Evolutionary conservation across 2,329 filamentous ascomycete genomes (phyloP).

Genomic region (Xylaria sp.): DNA sequence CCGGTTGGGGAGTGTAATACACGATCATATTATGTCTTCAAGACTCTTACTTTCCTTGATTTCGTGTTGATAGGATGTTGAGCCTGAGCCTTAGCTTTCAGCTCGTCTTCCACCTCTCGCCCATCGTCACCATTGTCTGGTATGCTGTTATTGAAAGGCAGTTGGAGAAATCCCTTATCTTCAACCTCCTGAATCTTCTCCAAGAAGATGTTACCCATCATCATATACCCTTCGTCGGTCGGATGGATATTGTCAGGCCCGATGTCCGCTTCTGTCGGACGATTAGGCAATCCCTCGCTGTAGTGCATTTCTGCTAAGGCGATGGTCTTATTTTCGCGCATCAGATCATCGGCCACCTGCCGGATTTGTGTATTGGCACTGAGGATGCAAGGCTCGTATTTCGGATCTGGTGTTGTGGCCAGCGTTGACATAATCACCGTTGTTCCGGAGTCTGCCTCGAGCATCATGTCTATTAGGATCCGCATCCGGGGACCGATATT

Average conservation of each 20-base stretch:
- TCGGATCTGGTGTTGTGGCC: slow-evolving; percentile 40
- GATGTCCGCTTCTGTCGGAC: slow-evolving; percentile 43
- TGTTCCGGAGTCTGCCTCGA: slow-evolving; percentile 40
- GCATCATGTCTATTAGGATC: slow-evolving; percentile 39
- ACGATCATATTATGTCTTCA: background rate
- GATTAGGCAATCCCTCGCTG: slow-evolving; percentile 42
- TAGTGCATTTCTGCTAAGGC: slow-evolving; percentile 48
- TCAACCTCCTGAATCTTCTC: slow-evolving; percentile 45
- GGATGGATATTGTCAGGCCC: slow-evolving; percentile 45
- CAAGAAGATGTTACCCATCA: slow-evolving; percentile 48
- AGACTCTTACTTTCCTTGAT: background rate
- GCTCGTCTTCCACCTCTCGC: slow-evolving; percentile 42
- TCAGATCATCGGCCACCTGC: slow-evolving; percentile 41
- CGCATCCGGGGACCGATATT: slow-evolving; percentile 42
- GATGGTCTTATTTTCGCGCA: slow-evolving; percentile 41
- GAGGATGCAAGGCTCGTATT: slow-evolving; percentile 44
- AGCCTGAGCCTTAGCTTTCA: slow-evolving; percentile 38
- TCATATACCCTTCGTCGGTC: slow-evolving; percentile 47
- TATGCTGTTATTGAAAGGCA: slow-evolving; percentile 40
- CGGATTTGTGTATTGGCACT: slow-evolving; percentile 46
- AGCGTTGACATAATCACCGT: slow-evolving; percentile 47
- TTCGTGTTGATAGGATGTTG: slow-evolving; percentile 38
- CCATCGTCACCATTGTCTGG: slow-evolving; percentile 42
- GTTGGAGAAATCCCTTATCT: slow-evolving; percentile 41
- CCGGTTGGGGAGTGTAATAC: background rate